Percentiles rank a stretch among this genome's conserved stretches.
Conservation (phyloP, 345 rosid genomes). For the Populus davidiana region DNA sequence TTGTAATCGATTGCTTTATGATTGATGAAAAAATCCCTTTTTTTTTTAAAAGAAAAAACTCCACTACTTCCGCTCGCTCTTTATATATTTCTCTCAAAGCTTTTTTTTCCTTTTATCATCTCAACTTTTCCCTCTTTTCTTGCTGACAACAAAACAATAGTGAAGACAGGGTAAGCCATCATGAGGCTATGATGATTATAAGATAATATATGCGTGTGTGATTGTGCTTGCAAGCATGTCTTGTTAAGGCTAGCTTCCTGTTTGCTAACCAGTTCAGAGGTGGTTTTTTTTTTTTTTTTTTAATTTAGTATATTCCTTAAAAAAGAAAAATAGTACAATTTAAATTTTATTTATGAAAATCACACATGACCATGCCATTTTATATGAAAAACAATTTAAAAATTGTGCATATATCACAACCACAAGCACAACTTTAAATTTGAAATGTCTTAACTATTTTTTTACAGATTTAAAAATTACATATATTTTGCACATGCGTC, state of each 20-base stretch:
- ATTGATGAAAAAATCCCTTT: conserved; percentile 21
- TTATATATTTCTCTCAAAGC: neutral
- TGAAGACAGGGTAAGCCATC: conserved; percentile 21
- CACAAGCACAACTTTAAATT: too few relatives aligned
- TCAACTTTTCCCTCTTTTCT: conserved; percentile 9
- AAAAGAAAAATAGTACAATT: too few relatives aligned
- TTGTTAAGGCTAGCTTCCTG: neutral
- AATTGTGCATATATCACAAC: too few relatives aligned
- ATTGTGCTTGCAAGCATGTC: conserved; percentile 17
- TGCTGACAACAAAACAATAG: conserved; percentile 22
- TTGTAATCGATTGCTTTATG: conserved; percentile 57
- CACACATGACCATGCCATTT: too few relatives aligned
- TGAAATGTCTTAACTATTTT: too few relatives aligned
- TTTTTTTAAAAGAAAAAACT: neutral
- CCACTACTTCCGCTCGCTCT: neutral
- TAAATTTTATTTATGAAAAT: too few relatives aligned
- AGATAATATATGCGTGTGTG: conserved; percentile 8
- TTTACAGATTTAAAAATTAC: too few relatives aligned
- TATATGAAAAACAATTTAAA: too few relatives aligned
- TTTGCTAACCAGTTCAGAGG: too few relatives aligned
- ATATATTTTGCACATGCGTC: too few relatives aligned
- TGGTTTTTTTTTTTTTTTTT: too few relatives aligned
- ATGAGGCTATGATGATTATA: conserved; percentile 24
- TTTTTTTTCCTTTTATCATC: neutral
- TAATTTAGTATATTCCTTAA: too few relatives aligned